Percentiles rank a stretch among this genome's conserved stretches.
Conservation (phyloP, 306 rosid genomes). For the Boehmeria nivea region DNA sequence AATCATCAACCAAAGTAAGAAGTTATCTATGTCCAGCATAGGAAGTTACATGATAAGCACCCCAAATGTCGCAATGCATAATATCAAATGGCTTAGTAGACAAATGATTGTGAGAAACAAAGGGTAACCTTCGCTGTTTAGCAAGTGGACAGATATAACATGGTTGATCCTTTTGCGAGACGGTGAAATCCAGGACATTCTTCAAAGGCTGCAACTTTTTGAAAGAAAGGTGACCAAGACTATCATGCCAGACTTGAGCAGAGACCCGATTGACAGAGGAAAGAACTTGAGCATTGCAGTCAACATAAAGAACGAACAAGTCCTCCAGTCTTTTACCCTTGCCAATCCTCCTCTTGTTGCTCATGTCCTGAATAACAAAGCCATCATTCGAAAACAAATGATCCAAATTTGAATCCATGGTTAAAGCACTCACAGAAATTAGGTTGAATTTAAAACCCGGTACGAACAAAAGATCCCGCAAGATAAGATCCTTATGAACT, state of each 20-base stretch:
- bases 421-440: background rate
- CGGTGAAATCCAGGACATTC: background rate
- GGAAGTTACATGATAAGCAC: background rate
- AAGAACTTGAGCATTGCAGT: background rate
- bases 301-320: background rate
- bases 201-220: background rate
- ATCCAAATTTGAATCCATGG: background rate
- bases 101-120: background rate
- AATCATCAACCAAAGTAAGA: background rate
- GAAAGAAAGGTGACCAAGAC: background rate
- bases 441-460: background rate
- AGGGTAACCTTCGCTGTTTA: background rate
- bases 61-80: background rate
- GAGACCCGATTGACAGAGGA: background rate
- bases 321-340: background rate
- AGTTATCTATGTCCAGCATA: background rate
- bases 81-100: background rate
- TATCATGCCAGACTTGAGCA: background rate
- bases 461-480: background rate
- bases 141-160: conserved; percentile 4
- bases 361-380: background rate
- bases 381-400: background rate
- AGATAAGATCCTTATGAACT: background rate
- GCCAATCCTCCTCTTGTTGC: background rate
- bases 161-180: background rate